Base-by-base conservation (phyloP, 257 asterid species). In the Rauvolfia tetraphylla region DNA sequence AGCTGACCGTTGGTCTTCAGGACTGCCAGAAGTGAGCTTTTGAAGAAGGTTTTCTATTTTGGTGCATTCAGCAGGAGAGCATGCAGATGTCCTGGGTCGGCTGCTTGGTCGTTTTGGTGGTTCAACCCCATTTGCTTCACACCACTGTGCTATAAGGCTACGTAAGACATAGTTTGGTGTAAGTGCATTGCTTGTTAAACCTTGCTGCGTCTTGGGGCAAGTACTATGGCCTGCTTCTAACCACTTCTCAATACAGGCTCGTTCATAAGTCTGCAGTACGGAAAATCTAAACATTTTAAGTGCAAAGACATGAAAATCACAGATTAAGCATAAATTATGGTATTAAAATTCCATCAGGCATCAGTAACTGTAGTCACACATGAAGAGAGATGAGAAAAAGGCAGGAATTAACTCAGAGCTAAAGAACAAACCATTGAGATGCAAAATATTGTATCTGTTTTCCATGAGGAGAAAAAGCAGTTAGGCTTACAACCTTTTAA, bases 111-210 rank as follows among this genome's bases (percentile, higher is more conserved):
- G 88, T 75, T 93, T 90, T 34, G 99, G 99, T 6, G 96, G 91
- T 78, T 90, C 97, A 12, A 91, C 79, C 66, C 99, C 99, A 25
- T 93, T 89, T 51, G 92, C 84, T 61, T 95, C 99, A 53, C 99
- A 95, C 99, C 99, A 95, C 77, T 93, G 99, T 1, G 91, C 92
- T 75, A 95, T 93, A 56, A 95, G 97, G 80, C 99, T 95, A 57
- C 98, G 97, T 25, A 93, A 94, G 73, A 91, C 99, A 33, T 93
- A 95, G 69, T 95, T 95, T 68, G 99, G 99, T 17, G 99, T 93
- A 38, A 95, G 88, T 58, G 87, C 76, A 29, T 76, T 87, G 87
- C 89, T 90, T 13, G 92, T 86, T 23, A 95, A 96, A 13, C 92
- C 78, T 86, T 90, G 95, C 73, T 90, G 99, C 25, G 99, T 95